Percentiles rank a stretch among this genome's conserved stretches.
Evolutionary conservation across 805 yeast species (phyloP).

Genomic region (Scheffersomyces lignosus): DNA sequence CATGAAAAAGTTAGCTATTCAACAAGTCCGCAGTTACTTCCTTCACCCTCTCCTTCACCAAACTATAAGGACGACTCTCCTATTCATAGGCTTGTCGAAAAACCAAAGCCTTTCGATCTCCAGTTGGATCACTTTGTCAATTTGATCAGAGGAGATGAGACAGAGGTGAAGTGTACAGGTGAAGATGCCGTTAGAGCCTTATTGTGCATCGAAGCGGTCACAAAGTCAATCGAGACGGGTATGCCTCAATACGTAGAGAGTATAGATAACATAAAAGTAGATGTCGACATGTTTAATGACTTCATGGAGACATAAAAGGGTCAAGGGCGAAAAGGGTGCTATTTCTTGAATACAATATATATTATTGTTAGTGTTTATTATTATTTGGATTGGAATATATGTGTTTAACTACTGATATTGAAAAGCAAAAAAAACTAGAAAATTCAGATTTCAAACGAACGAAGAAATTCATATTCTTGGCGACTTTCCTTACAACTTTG

Average conservation of each 20-base stretch:
- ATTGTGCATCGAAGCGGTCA: constrained; percentile 37
- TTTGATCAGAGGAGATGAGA: constrained; percentile 27
- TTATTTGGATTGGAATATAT: too few relatives aligned
- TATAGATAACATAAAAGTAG: constrained; percentile 17
- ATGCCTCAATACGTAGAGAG: constrained; percentile 30
- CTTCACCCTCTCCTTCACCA: constrained; percentile 34
- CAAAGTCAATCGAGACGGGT: constrained; percentile 33
- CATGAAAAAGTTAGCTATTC: constrained; percentile 8
- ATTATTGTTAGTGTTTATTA: constrained; percentile 13
- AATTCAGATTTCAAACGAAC: too few relatives aligned
- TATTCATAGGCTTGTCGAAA: constrained; percentile 9
- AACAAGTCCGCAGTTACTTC: constrained; percentile 7
- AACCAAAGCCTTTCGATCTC: constrained; percentile 33
- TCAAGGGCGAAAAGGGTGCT: too few relatives aligned
- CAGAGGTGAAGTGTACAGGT: constrained; percentile 30
- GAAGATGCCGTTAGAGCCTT: constrained; percentile 40
- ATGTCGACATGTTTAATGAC: constrained; percentile 8
- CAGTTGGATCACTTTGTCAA: constrained; percentile 40
- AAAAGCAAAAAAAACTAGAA: too few relatives aligned
- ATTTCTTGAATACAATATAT: too few relatives aligned
- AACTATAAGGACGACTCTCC: constrained; percentile 21
- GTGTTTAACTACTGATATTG: too few relatives aligned
- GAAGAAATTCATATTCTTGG: too few relatives aligned
- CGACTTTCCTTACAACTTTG: too few relatives aligned
- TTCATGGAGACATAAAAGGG: constrained; percentile 1